These are phyloP conservation scores for Leccinum sublutescens DNA, from an alignment of 768 basidiomycete species.

Conservation along the genomic window DNA sequence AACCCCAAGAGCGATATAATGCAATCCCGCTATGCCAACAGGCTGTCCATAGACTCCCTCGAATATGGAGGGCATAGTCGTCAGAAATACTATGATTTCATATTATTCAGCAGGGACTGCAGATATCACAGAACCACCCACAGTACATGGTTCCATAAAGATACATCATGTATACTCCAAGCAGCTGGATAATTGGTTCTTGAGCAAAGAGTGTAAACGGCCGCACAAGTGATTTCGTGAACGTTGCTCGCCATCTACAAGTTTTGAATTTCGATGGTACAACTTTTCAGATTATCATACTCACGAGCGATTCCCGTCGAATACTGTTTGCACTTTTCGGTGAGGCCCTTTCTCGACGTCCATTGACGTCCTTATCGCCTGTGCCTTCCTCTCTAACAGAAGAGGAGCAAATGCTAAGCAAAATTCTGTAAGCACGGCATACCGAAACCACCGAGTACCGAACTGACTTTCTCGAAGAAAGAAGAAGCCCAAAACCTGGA, in stretches of 20 bases:
- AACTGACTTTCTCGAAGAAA: slow-evolving; percentile 62
- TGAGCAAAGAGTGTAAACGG: slow-evolving; percentile 61
- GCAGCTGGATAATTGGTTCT: slow-evolving; percentile 67
- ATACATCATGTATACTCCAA: slow-evolving; percentile 69
- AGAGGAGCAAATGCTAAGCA: slow-evolving; percentile 28
- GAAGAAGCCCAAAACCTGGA: slow-evolving; percentile 57
- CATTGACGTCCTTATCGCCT: slow-evolving; percentile 40
- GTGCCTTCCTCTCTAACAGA: slow-evolving; percentile 51
- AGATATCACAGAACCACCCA: slow-evolving; percentile 28
- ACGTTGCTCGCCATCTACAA: slow-evolving; percentile 49
- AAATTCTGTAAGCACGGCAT: slow-evolving; percentile 15
- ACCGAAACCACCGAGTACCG: neutral
- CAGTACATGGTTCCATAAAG: slow-evolving; percentile 62
- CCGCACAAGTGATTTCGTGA: slow-evolving; percentile 55
- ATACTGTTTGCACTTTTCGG: slow-evolving; percentile 47
- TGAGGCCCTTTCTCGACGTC: slow-evolving; percentile 45
- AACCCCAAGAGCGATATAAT: slow-evolving; percentile 71
- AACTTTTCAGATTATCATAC: slow-evolving; percentile 17
- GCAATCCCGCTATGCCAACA: slow-evolving; percentile 59
- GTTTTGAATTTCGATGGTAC: neutral
- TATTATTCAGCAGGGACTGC: neutral
- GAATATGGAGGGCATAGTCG: slow-evolving; percentile 62
- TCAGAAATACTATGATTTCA: slow-evolving; percentile 57
- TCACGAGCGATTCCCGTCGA: slow-evolving; percentile 44
- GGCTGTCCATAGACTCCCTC: slow-evolving; percentile 50